Evolutionary conservation across 176 grass and related monocot genomes (phyloP).

Genomic region (Aegilops tauschii): DNA sequence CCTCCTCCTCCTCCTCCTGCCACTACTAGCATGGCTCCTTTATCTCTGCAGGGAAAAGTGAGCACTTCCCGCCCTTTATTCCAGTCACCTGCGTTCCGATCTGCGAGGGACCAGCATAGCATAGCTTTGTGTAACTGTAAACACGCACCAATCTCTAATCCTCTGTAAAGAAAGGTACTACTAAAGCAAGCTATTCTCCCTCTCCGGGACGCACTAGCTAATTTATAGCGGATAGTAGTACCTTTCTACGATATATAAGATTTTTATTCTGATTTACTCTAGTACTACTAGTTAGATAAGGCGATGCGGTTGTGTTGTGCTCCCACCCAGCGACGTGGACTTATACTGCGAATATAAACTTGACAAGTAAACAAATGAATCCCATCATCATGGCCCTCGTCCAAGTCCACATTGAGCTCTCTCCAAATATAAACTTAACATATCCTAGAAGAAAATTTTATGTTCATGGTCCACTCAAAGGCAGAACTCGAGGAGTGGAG

Average conservation of each 20-base stretch:
- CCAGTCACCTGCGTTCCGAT: constrained; percentile 15
- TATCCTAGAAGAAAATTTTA: background rate
- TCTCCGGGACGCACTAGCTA: background rate
- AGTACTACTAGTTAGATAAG: background rate
- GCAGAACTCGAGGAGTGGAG: background rate
- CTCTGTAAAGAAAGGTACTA: background rate
- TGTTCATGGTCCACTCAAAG: background rate
- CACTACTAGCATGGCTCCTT: background rate
- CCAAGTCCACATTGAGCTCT: constrained; percentile 2
- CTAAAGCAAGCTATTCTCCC: too few species aligned
- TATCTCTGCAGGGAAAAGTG: constrained; percentile 30
- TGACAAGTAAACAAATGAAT: background rate
- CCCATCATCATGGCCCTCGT: background rate
- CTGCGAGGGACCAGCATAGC: background rate
- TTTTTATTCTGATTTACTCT: background rate
- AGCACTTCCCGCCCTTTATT: background rate
- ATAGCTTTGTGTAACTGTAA: background rate
- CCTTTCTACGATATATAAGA: background rate
- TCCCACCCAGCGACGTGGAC: background rate
- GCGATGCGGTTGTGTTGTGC: background rate
- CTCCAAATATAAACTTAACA: background rate
- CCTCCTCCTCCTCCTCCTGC: too few species aligned
- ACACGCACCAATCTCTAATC: background rate
- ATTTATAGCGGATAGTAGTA: background rate
- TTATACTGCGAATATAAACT: background rate